These are phyloP conservation scores for Lithocarpus polystachyus DNA, from an alignment of 306 rosid species.

Conservation along the genomic window DNA sequence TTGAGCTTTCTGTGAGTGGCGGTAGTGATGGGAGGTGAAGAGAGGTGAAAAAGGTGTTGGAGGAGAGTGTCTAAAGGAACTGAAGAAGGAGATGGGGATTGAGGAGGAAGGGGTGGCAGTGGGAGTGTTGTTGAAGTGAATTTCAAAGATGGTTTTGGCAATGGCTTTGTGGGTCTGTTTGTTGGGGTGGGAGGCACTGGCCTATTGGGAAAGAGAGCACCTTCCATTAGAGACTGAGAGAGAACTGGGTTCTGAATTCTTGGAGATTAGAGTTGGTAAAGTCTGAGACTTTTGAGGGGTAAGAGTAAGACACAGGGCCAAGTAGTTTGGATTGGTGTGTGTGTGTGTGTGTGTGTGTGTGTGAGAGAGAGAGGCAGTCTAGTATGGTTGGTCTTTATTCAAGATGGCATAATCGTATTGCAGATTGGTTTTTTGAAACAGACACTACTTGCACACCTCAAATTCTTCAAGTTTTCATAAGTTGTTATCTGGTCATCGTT, in stretches of 20 bases:
- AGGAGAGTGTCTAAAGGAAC: constrained; percentile 73
- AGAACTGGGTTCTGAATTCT: constrained; percentile 7
- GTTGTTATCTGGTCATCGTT: neutral
- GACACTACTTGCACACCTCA: neutral
- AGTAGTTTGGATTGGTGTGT: neutral
- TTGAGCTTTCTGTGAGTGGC: constrained; percentile 28
- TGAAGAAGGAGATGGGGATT: constrained; percentile 49
- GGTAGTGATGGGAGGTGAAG: constrained; percentile 37
- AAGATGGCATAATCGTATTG: constrained; percentile 9
- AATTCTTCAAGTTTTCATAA: neutral
- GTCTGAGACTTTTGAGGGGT: neutral
- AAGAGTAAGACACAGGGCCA: neutral
- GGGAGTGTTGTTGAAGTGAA: constrained; percentile 56
- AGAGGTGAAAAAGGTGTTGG: constrained; percentile 69
- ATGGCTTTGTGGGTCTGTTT: constrained; percentile 36
- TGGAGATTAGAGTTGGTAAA: neutral
- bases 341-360: neutral
- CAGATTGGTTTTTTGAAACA: neutral
- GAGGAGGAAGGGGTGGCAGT: constrained; percentile 56
- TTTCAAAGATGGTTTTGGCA: constrained; percentile 36
- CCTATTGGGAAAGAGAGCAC: constrained; percentile 60
- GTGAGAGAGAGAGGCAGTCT: neutral
- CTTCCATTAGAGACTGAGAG: constrained; percentile 57
- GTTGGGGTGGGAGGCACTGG: constrained; percentile 58
- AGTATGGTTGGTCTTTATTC: constrained; percentile 21